These are phyloP conservation scores for Pulveroboletus ravenelii DNA, from an alignment of 768 basidiomycete genomes.

Conservation along the genomic window DNA sequence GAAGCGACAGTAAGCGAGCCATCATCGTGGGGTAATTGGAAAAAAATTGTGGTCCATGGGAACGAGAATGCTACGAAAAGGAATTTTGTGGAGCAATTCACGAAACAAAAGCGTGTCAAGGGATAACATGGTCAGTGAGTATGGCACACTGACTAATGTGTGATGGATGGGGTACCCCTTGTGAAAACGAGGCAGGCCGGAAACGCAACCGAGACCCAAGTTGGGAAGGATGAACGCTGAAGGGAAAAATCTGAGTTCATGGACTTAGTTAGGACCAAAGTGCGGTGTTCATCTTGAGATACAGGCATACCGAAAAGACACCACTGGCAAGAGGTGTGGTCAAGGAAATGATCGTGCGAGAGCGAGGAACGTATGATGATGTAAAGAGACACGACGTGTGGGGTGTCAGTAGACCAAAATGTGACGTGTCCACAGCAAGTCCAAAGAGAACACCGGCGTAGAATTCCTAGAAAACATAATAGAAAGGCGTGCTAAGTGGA, in stretches of 20 bases:
- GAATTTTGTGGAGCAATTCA: constrained; percentile 17
- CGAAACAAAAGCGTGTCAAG: constrained; percentile 4
- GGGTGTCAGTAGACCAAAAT: constrained; percentile 14
- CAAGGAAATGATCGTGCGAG: constrained; percentile 13
- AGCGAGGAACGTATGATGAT: constrained; percentile 14
- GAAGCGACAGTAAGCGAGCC: constrained; percentile 2
- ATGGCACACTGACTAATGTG: constrained; percentile 10
- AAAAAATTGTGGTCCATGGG: constrained; percentile 1
- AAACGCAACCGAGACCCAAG: constrained; percentile 7
- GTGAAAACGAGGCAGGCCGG: constrained; percentile 20
- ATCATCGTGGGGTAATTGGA: constrained; percentile 23
- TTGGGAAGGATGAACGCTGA: constrained; percentile 17
- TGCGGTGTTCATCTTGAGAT: constrained; percentile 10
- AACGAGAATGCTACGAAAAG: constrained; percentile 2
- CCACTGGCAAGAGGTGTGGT: constrained; percentile 7
- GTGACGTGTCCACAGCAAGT: constrained; percentile 10
- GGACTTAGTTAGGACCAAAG: constrained; percentile 18
- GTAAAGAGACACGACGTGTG: constrained; percentile 25
- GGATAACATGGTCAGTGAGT: constrained; percentile 8
- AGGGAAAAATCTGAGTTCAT: constrained; percentile 13
- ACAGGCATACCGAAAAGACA: constrained; percentile 7
- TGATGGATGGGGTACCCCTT: constrained; percentile 9
- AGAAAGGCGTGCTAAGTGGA: constrained; percentile 18
- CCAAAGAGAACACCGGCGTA: constrained; percentile 8
- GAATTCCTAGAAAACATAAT: constrained; percentile 19